These are phyloP conservation scores for Handroanthus guayacan DNA, from an alignment of 257 asterid genomes.

Conservation along the genomic window DNA sequence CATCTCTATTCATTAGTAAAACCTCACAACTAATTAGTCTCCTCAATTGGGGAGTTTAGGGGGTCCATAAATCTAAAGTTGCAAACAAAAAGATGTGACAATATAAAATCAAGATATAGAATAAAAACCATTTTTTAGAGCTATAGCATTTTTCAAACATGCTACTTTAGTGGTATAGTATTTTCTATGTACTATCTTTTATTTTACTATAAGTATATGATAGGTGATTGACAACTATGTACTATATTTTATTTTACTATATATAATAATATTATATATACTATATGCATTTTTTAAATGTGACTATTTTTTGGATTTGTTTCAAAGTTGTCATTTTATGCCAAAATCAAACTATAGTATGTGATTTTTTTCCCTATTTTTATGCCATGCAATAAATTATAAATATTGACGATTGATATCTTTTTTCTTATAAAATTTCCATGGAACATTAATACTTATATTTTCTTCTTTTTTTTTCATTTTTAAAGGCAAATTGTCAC, in stretches of 20 bases:
- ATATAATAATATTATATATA: background rate
- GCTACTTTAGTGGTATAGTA: background rate
- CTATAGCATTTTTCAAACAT: background rate
- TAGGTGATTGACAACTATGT: slow-evolving; percentile 9
- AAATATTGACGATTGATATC: background rate
- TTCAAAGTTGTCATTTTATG: background rate
- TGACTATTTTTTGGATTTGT: background rate
- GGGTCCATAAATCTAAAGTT: background rate
- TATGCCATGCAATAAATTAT: background rate
- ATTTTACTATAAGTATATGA: background rate
- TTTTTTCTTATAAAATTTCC: too few species aligned
- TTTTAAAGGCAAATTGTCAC: too few species aligned
- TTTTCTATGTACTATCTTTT: background rate
- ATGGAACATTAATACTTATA: background rate
- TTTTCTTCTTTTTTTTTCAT: too few species aligned
- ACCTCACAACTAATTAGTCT: slow-evolving; percentile 1
- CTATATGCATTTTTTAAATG: background rate
- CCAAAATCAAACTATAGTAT: background rate
- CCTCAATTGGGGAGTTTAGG: background rate
- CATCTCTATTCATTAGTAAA: background rate
- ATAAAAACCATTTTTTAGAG: background rate
- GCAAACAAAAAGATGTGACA: slow-evolving; percentile 18
- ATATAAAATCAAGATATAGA: background rate
- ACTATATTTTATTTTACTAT: background rate
- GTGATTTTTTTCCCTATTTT: background rate